Conservation (phyloP, 78 protist genomes). For the Dictyostelium intermedium region DNA sequence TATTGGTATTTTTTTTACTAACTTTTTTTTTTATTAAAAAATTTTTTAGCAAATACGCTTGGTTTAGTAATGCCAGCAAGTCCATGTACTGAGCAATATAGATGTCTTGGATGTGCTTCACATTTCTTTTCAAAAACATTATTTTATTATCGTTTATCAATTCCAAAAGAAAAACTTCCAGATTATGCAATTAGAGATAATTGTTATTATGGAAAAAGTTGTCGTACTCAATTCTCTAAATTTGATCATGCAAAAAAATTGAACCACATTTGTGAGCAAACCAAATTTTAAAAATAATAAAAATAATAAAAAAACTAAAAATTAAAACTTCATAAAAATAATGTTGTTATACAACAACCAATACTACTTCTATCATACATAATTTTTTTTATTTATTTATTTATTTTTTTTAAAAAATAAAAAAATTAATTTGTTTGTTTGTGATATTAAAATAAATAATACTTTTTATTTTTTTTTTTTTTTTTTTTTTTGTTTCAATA, state of each 20-base stretch:
- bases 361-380: too few species aligned
- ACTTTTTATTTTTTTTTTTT: not conserved
- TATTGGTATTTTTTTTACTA: not conserved
- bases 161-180: constrained; percentile 73
- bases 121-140: constrained; percentile 26
- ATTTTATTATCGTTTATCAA: constrained; percentile 20
- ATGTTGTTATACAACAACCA: too few species aligned
- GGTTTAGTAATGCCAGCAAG: not conserved
- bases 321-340: too few species aligned
- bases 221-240: constrained; percentile 74
- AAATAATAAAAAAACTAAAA: not conserved
- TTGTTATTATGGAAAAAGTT: constrained; percentile 78
- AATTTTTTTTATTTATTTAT: too few species aligned
- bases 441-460: too few species aligned
- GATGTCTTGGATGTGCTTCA: constrained; percentile 38
- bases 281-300: constrained; percentile 30
- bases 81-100: not conserved
- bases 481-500: not conserved
- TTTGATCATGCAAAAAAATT: constrained; percentile 64
- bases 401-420: too few species aligned
- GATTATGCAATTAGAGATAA: constrained; percentile 45
- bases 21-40: too few species aligned
- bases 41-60: not conserved
- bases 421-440: too few species aligned
- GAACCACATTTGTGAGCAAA: constrained; percentile 77